Conservation (phyloP, 2,329 filamentous ascomycete species). For the Neonectria punicea region DNA sequence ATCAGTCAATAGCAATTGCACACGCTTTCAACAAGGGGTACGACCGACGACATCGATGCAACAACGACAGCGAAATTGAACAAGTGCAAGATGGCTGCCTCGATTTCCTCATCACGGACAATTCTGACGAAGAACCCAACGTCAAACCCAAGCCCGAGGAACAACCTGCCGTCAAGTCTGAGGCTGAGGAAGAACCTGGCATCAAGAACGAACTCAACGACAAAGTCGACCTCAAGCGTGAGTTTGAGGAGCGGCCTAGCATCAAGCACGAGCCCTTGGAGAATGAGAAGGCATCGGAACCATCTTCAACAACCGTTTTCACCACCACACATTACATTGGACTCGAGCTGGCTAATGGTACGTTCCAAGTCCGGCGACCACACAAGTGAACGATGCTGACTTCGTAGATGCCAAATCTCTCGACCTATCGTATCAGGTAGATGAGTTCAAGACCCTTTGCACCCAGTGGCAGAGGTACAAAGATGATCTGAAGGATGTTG, state of each 20-base stretch:
- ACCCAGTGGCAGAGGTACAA: slow-evolving; percentile 80
- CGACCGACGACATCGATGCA: slow-evolving; percentile 81
- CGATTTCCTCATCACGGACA: slow-evolving; percentile 54
- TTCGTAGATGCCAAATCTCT: slow-evolving; percentile 72
- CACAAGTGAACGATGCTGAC: slow-evolving; percentile 44
- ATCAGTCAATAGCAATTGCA: slow-evolving; percentile 81
- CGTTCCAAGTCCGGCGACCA: slow-evolving; percentile 43
- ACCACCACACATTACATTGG: slow-evolving; percentile 97
- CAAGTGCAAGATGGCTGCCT: slow-evolving; percentile 66
- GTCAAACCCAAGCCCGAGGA: slow-evolving; percentile 27
- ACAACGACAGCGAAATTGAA: slow-evolving; percentile 60
- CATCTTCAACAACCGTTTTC: slow-evolving; percentile 66
- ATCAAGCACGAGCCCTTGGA: slow-evolving; percentile 16
- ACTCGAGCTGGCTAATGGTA: slow-evolving; percentile 80
- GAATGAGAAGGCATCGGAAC: slow-evolving; percentile 21
- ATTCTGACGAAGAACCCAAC: slow-evolving; percentile 51
- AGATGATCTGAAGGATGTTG: slow-evolving; percentile 68
- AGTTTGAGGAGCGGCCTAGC: not conserved
- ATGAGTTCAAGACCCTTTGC: slow-evolving; percentile 87
- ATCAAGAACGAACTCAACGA: slow-evolving; percentile 47
- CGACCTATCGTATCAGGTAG: slow-evolving; percentile 83
- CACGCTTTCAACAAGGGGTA: slow-evolving; percentile 95
- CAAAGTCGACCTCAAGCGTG: slow-evolving; percentile 27
- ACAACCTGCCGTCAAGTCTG: slow-evolving; percentile 50
- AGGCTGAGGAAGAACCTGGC: slow-evolving; percentile 40